Evolutionary conservation across 1,284 basidiomycete species (phyloP), one percentile per base, ranked within the genome.

Genomic region (Phylloboletellus chloephorus): DNA sequence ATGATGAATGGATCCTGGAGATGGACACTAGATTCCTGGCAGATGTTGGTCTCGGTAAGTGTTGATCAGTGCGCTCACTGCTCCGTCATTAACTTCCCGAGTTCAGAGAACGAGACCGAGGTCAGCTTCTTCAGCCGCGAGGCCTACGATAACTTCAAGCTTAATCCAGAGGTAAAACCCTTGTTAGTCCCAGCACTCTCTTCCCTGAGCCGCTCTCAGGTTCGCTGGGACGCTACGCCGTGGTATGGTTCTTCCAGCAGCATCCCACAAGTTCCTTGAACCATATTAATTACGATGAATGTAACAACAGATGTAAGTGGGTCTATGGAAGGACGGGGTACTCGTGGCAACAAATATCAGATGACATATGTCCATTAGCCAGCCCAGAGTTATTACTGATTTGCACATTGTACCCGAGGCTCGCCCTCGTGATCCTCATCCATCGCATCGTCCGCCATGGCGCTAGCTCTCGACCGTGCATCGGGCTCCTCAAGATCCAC

Each of bases 71-170:
- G 19, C 10, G 12, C 16, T 19, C 21, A 22, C 11, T 47, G 26
- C 22, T 19, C 12, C 4, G n/a, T 30, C 20, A 21, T 32, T 51
- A 16, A 46, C 26, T 28, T 20, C 10, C 26, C 31, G n/a, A 25
- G n/a, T 31, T 9, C 65, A 96, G 93, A 95, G 64, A 94, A 96
- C 61, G 93, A 97, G 64, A 88, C 88, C 0, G 93, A 97, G 67
- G 74, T 93, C 48, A 93, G 88, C 57, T 84, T 94, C 64, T 96
- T 96, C 71, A 85, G 85, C 54, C 70, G 76, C 29, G 71, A 75
- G 31, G 65, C 77, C 8, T 96, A 95, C 54, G 79, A 90, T 36
- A 65, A 66, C 28, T 96, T 91, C 74, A 88, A 88, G 64, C 51
- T 67, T 24, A 73, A 94, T 63, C 93, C 93, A 13, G 78, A 85